Conservation (phyloP, 257 asterid species). For the Nicotiana noctiflora region DNA sequence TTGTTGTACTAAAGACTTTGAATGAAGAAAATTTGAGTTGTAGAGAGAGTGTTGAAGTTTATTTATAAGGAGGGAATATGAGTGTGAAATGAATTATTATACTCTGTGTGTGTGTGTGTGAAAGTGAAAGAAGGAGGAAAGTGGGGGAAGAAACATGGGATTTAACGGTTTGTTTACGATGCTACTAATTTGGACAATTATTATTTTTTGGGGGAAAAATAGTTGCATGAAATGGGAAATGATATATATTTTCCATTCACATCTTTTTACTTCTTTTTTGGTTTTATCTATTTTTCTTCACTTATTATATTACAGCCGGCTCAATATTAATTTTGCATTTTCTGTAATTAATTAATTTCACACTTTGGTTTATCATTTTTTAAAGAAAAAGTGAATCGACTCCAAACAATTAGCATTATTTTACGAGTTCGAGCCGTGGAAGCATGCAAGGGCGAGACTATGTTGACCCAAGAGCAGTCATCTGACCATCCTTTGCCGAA, state of each 20-base stretch:
- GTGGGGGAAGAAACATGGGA: slow-evolving; percentile 13
- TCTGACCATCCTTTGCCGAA: too few species aligned
- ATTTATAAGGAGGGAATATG: not conserved
- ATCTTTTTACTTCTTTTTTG: not conserved
- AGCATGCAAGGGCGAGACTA: too few species aligned
- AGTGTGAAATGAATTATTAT: not conserved
- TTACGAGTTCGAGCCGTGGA: too few species aligned
- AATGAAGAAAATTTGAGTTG: slow-evolving; percentile 20
- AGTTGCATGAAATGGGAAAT: not conserved
- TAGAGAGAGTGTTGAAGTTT: not conserved
- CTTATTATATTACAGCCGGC: not conserved
- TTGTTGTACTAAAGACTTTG: not conserved
- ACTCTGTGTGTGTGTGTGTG: not conserved
- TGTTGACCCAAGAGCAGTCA: too few species aligned
- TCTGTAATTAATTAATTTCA: not conserved
- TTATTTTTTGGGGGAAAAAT: not conserved
- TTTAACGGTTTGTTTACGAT: slow-evolving; percentile 7
- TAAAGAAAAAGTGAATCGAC: not conserved
- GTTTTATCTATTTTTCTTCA: not conserved
- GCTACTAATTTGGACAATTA: slow-evolving; percentile 11
- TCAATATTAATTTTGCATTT: not conserved
- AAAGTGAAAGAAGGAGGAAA: not conserved
- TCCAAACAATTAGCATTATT: too few species aligned
- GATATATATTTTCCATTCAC: not conserved
- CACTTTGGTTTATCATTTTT: not conserved